These are phyloP conservation scores for Fusarium sp. DNA, from an alignment of 2,329 filamentous ascomycete species.

Conservation along the genomic window DNA sequence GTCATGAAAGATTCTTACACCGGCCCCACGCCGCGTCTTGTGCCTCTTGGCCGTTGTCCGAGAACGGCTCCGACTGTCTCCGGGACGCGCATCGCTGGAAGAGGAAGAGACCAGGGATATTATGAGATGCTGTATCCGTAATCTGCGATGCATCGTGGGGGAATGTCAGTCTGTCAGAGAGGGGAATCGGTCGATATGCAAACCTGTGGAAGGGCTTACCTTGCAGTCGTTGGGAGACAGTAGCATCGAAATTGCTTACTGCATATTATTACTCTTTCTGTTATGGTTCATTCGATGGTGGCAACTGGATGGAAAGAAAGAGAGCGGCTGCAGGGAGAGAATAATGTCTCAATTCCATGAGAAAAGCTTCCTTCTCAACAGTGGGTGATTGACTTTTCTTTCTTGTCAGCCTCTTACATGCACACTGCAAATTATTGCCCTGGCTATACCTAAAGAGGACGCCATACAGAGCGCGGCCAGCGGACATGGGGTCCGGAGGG, in stretches of 20 bases:
- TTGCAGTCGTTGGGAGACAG: neutral
- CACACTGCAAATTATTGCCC: neutral
- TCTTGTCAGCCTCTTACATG: neutral
- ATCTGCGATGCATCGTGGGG: constrained; percentile 33
- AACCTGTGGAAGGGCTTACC: constrained; percentile 4
- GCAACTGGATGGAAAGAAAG: neutral
- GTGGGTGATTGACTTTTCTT: constrained; percentile 9
- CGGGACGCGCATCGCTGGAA: constrained; percentile 11
- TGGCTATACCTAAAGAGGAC: constrained; percentile 30
- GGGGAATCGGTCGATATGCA: constrained; percentile 28
- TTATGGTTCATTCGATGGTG: constrained; percentile 20
- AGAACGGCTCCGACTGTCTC: constrained; percentile 41
- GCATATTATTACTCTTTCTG: constrained; percentile 1
- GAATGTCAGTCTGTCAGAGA: neutral
- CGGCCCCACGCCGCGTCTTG: constrained; percentile 38
- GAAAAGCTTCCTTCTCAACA: constrained; percentile 9
- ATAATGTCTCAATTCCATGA: constrained; percentile 9
- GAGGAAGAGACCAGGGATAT: neutral
- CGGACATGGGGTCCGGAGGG: constrained; percentile 11
- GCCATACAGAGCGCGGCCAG: constrained; percentile 15
- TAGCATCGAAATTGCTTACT: constrained; percentile 4
- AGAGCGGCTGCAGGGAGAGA: constrained; percentile 1
- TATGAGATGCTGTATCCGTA: constrained; percentile 17
- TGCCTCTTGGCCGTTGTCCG: constrained; percentile 12
- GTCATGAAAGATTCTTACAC: constrained; percentile 15